A percentile compares a stretch with the other conserved stretches of the same genome.
phyloP scores from a whole-genome alignment of 139 green algal species.

The Tetraselmis striata region DNA sequence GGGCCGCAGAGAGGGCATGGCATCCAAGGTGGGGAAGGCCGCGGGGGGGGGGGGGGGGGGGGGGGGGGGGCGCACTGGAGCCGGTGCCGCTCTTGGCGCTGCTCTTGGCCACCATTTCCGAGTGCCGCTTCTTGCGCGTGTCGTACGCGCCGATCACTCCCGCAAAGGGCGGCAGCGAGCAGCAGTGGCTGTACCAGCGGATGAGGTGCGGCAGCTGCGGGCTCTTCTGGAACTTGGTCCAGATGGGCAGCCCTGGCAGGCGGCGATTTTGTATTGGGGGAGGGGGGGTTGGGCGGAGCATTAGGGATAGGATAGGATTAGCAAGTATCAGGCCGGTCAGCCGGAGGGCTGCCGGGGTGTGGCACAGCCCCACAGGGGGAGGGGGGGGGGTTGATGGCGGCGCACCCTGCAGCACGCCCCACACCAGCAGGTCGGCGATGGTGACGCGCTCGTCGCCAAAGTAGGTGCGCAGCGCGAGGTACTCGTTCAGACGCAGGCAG shows the following conservation, averaged over 20 bases:
- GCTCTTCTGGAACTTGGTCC: constrained; percentile 52
- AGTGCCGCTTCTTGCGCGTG: constrained; percentile 25
- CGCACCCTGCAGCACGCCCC: constrained; percentile 63
- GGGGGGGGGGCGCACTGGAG: constrained; percentile 20
- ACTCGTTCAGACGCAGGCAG: constrained; percentile 54
- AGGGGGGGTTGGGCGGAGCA: too few relatives aligned
- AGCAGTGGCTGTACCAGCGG: constrained; percentile 71
- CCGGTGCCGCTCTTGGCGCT: constrained; percentile 7
- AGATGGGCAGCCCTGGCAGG: constrained; percentile 45
- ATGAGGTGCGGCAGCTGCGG: constrained; percentile 57
- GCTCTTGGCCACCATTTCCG: constrained; percentile 18
- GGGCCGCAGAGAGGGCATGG: background rate
- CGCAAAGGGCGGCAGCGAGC: constrained; percentile 30
- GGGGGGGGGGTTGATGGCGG: background rate
- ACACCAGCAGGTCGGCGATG: constrained; percentile 79
- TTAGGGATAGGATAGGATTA: background rate
- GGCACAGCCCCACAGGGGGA: background rate
- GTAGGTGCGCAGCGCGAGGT: constrained; percentile 73
- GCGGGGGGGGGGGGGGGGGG: too few relatives aligned
- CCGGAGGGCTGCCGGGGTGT: background rate
- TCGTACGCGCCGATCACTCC: constrained; percentile 32
- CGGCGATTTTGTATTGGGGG: too few relatives aligned
- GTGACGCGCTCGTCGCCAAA: constrained; percentile 70
- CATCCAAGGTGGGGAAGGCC: too few relatives aligned
- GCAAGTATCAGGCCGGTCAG: background rate